phyloP scores from a whole-genome alignment of 371 early-diverging fungal species.

The Nematocida sp. region DNA sequence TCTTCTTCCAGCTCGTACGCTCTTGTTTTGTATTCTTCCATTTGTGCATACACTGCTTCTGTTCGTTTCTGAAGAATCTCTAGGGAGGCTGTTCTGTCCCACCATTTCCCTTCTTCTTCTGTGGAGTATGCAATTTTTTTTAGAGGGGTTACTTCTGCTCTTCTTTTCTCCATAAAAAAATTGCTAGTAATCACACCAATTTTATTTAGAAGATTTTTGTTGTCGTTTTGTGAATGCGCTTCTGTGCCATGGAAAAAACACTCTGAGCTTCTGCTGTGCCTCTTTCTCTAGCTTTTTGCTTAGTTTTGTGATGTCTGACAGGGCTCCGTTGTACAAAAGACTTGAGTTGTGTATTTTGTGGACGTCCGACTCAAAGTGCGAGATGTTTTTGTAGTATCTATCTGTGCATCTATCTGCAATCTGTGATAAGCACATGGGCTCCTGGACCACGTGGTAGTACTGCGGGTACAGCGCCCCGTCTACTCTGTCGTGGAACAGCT shows the following conservation, averaged over 20 bases:
- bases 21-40: conserved; percentile 29
- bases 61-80: conserved; percentile 5
- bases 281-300: conserved; percentile 4
- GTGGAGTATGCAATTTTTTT: conserved; percentile 32
- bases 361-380: conserved; percentile 72
- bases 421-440: conserved; percentile 85
- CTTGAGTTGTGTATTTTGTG: conserved; percentile 49
- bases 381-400: conserved; percentile 69
- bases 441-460: conserved; percentile 84
- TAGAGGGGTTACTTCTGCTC: conserved; percentile 33
- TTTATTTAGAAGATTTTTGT: neutral
- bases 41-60: conserved; percentile 17
- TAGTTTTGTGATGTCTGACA: conserved; percentile 41
- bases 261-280: neutral
- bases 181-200: neutral
- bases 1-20: conserved; percentile 23
- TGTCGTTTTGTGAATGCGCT: conserved; percentile 21
- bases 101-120: conserved; percentile 30
- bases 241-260: conserved; percentile 35
- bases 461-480: conserved; percentile 74
- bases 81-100: neutral
- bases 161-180: conserved; percentile 54
- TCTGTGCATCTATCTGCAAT: conserved; percentile 70
- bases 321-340: conserved; percentile 10
- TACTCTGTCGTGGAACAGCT: conserved; percentile 92